Percentiles rank a stretch among this genome's conserved stretches.
Conservation (phyloP, 108 stramenopile genomes). For the Pseudonitzschia multistriata region DNA sequence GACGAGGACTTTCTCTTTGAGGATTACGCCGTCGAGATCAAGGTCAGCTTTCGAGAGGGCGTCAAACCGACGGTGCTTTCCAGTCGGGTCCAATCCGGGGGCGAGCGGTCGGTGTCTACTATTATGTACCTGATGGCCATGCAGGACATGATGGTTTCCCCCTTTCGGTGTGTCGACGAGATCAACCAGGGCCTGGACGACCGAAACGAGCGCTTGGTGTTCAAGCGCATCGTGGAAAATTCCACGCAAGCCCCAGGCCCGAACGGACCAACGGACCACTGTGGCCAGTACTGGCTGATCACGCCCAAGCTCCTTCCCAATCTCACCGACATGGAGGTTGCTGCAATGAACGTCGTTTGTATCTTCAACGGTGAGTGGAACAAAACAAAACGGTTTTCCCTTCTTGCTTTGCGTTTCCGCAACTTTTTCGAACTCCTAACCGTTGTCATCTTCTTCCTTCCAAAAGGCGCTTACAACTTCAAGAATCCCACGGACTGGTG, state of each 20-base stretch:
- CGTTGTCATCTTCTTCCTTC: background rate
- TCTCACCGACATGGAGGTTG: slow-evolving; percentile 90
- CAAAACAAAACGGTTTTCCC: slow-evolving; percentile 33
- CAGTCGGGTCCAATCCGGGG: slow-evolving; percentile 91
- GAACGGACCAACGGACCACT: slow-evolving; percentile 49
- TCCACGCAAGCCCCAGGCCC: slow-evolving; percentile 53
- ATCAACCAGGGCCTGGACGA: slow-evolving; percentile 99
- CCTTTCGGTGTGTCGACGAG: slow-evolving; percentile 98
- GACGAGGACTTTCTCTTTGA: slow-evolving; percentile 38
- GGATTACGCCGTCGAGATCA: slow-evolving; percentile 89
- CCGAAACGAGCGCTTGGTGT: slow-evolving; percentile 91
- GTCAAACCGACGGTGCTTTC: slow-evolving; percentile 69
- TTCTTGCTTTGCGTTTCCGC: slow-evolving; percentile 23
- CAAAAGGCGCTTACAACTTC: slow-evolving; percentile 13
- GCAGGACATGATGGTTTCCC: slow-evolving; percentile 83
- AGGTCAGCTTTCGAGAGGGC: slow-evolving; percentile 84
- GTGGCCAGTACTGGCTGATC: slow-evolving; percentile 95
- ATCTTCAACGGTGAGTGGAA: slow-evolving; percentile 80
- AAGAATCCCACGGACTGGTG: slow-evolving; percentile 27
- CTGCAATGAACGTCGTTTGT: slow-evolving; percentile 85
- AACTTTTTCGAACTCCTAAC: background rate
- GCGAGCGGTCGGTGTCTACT: slow-evolving; percentile 93
- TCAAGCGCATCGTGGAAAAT: slow-evolving; percentile 90
- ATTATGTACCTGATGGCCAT: slow-evolving; percentile 99
- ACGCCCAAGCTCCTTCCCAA: slow-evolving; percentile 98